Base-by-base conservation (phyloP, 805 yeast species). In the Jamesozyma rosinii region DNA sequence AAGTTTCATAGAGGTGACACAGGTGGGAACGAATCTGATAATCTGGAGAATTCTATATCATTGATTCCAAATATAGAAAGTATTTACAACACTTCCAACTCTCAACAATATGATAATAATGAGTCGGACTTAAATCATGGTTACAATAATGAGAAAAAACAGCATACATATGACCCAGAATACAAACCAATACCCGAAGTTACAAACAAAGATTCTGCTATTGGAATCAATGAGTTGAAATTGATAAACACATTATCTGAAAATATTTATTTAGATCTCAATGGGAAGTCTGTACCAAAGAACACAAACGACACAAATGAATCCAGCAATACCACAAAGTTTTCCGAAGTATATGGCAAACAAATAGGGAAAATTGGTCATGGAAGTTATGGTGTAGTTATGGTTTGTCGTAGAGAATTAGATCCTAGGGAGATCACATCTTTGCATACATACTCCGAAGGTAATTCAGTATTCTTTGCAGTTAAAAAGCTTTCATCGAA, bases 311-410 rank as follows among this genome's bases (percentile, higher is more conserved):
- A 21, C 15, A 32, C 26, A 43, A 40, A 38, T 42, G 35, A 32
- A 42, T 17, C 24, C 42, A 30, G 33, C 13, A 6, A 18, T 22
- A 17, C 42, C 39, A 11, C 41, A 43, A 15, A 67, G 61, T 3
- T 55, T 75, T 18, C 54, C 38, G 42, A 66, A 24, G 75, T 70
- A 49, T 76, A 75, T 50, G 81, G 81, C 26, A 69, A 65, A 43
- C 65, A 72, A 20, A 64, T 69, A 43, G 79, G 79, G 8, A 61
- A 71, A 27, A 72, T 78, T 45, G 97, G 97, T 18, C 88, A 89
- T 59, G 98, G 97, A 37, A 95, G 97, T 0, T 90, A 88, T 67
- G 98, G 97, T 44, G 95, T 84, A 50, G 97, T 90, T 15, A 75
- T 95, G 45, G 53, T 72, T 81, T 49, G 95, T 82, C 35, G 95